phyloP scores from a whole-genome alignment of 495 filamentous ascomycete species.

The Lophium mytilinum region DNA sequence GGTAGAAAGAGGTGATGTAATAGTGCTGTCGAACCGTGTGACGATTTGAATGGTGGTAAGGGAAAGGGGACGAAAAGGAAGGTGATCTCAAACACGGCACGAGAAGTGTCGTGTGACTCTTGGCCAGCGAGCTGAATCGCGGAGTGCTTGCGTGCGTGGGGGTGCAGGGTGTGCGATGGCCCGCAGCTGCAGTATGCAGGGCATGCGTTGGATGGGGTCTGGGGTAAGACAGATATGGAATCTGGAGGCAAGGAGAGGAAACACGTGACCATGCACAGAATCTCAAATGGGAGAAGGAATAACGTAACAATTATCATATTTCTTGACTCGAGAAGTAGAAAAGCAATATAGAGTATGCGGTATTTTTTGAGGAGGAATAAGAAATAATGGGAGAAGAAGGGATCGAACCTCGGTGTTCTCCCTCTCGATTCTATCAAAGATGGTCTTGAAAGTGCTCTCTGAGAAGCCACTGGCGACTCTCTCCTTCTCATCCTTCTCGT shows the following conservation, averaged over 20 bases:
- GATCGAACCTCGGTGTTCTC: conserved; percentile 58
- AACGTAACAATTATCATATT: background rate
- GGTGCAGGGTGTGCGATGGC: background rate
- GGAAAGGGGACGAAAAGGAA: conserved; percentile 1
- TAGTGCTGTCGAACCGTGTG: too few relatives aligned
- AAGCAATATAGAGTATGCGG: background rate
- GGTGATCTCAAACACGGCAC: too few relatives aligned
- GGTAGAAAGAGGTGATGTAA: too few relatives aligned
- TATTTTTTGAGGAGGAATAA: conserved; percentile 8
- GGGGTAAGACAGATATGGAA: conserved; percentile 11
- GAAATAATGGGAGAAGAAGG: conserved; percentile 12
- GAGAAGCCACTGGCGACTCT: conserved; percentile 68
- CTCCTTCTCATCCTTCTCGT: conserved; percentile 59
- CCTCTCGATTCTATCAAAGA: conserved; percentile 61
- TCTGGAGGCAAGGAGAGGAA: conserved; percentile 7
- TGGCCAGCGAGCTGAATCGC: conserved; percentile 16
- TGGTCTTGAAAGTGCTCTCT: conserved; percentile 63
- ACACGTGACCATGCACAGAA: conserved; percentile 7
- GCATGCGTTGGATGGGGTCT: conserved; percentile 15
- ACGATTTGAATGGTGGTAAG: background rate
- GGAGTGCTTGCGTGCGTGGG: conserved; percentile 14
- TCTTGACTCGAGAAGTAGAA: background rate
- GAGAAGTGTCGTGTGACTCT: too few relatives aligned
- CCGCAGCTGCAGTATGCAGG: background rate
- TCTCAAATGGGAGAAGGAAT: conserved; percentile 1